A percentile compares a stretch with the other conserved stretches of the same genome.
Evolutionary conservation across 2,329 filamentous ascomycete genomes (phyloP).

Genomic region (Conoideocrella luteorostrata): DNA sequence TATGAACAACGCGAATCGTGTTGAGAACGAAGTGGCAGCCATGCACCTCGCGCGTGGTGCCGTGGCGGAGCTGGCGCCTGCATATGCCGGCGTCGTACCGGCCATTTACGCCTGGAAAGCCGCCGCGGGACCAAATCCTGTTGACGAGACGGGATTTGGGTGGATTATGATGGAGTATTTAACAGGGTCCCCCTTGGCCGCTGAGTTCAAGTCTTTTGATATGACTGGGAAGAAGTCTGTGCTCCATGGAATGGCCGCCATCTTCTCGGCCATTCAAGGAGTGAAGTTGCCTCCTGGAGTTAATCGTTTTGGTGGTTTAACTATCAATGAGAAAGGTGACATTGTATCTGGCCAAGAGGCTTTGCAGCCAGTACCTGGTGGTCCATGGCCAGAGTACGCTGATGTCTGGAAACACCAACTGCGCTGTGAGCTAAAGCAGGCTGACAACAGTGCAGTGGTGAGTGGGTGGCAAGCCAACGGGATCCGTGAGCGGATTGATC

Average conservation of each 20-base stretch:
- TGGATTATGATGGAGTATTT: conserved; percentile 3
- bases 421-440: not conserved
- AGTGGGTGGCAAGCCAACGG: not conserved
- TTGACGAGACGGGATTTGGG: conserved; percentile 1
- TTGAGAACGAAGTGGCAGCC: conserved; percentile 2
- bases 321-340: not conserved
- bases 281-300: not conserved
- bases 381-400: not conserved
- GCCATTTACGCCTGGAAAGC: conserved; percentile 1
- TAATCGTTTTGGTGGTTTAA: not conserved
- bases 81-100: not conserved
- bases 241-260: not conserved
- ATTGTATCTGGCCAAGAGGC: conserved; percentile 1
- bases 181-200: not conserved
- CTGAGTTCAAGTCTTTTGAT: not conserved
- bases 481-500: not conserved
- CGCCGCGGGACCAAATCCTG: not conserved
- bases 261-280: conserved; percentile 1
- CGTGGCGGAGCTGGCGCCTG: not conserved
- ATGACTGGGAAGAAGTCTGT: not conserved
- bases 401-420: conserved; percentile 1
- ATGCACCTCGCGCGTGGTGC: conserved; percentile 2
- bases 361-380: not conserved
- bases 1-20: conserved; percentile 1
- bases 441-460: not conserved